Conservation (phyloP, 495 filamentous ascomycete genomes). For the Aspergillus cristatus region DNA sequence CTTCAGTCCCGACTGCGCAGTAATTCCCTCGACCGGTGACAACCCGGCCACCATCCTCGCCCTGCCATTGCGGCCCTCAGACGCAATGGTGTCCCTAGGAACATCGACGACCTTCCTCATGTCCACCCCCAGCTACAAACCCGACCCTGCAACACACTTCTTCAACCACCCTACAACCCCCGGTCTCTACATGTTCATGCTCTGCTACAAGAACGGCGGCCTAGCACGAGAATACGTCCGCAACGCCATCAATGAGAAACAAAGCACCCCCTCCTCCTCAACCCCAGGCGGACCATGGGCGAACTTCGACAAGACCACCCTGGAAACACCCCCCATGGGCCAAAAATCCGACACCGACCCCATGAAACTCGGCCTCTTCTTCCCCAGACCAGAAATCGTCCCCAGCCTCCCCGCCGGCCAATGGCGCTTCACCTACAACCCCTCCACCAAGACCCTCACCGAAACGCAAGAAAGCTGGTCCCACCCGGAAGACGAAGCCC, state of each 20-base stretch:
- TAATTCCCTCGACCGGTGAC: conserved; percentile 87
- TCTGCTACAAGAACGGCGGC: conserved; percentile 98
- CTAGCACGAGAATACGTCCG: conserved; percentile 84
- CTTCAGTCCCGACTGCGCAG: conserved; percentile 62
- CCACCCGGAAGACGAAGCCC: conserved; percentile 57
- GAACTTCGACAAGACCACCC: conserved; percentile 60
- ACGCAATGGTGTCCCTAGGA: conserved; percentile 89
- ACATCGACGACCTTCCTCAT: conserved; percentile 97
- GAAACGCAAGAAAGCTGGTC: conserved; percentile 42
- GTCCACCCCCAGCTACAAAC: conserved; percentile 82
- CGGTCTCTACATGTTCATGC: conserved; percentile 94
- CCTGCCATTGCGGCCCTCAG: conserved; percentile 71
- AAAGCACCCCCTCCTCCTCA: conserved; percentile 12
- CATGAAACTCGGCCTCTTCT: conserved; percentile 83
- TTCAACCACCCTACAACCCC: conserved; percentile 81
- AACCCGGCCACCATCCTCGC: conserved; percentile 94
- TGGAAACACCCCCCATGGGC: conserved; percentile 58
- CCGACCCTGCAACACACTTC: conserved; percentile 80
- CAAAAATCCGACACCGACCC: conserved; percentile 40
- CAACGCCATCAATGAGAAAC: conserved; percentile 50
- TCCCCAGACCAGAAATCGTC: conserved; percentile 91
- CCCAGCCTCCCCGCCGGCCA: conserved; percentile 76
- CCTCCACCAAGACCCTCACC: conserved; percentile 27
- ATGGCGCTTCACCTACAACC: conserved; percentile 68
- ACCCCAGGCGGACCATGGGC: conserved; percentile 52